A percentile compares a stretch with the other conserved stretches of the same genome.
Evolutionary conservation across 257 asterid species (phyloP).

Genomic region (Petunia axillaris): DNA sequence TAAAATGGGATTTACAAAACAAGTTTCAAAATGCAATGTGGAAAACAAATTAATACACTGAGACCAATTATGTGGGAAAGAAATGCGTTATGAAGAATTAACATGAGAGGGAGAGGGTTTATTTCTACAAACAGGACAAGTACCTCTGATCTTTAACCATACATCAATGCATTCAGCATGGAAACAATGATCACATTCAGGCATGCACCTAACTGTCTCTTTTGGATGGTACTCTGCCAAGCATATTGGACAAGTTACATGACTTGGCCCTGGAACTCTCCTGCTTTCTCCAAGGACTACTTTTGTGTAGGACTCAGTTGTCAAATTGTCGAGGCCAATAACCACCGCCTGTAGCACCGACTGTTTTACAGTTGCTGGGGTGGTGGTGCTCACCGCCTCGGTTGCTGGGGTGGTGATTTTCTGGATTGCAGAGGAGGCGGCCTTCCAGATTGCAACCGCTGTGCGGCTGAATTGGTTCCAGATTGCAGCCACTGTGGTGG

Average conservation of each 20-base stretch:
- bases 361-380: slow-evolving; percentile 38
- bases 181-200: slow-evolving; percentile 80
- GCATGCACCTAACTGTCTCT: slow-evolving; percentile 61
- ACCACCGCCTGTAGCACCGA: background rate
- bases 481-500: background rate
- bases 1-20: background rate
- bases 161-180: slow-evolving; percentile 82
- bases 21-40: background rate
- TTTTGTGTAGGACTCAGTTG: slow-evolving; percentile 69
- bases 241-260: slow-evolving; percentile 73
- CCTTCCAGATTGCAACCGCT: slow-evolving; percentile 24
- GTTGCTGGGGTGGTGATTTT: slow-evolving; percentile 11
- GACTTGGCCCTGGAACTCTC: slow-evolving; percentile 65
- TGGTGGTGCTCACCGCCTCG: slow-evolving; percentile 51
- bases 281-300: slow-evolving; percentile 75
- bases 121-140: slow-evolving; percentile 81
- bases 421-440: slow-evolving; percentile 26
- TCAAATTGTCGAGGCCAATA: slow-evolving; percentile 66
- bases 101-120: slow-evolving; percentile 49
- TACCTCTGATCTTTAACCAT: slow-evolving; percentile 65
- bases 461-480: slow-evolving; percentile 10
- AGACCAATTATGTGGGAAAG: no score
- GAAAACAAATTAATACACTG: background rate
- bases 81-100: background rate
- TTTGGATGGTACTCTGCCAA: slow-evolving; percentile 66